Evolutionary conservation across 306 rosid species (phyloP), one percentile per base, ranked within the genome.

Genomic region (Sechiopsis laciniata): DNA sequence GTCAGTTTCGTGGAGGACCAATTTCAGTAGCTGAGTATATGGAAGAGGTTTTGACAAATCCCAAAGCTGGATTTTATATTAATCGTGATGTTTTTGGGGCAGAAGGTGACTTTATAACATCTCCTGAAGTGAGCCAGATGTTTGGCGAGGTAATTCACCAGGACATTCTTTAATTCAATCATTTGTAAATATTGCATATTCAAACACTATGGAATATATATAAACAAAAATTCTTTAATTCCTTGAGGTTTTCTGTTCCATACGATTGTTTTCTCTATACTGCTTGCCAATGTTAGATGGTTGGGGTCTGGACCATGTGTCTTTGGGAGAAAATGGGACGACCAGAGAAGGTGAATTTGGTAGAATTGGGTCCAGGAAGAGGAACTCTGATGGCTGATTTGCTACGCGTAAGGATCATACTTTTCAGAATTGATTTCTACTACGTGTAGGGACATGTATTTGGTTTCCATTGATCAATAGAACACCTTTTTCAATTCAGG

Each of bases 111-210:
- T 94, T 94, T 58, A 86, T 94, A 67, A 94, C 96, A 50, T 94
- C 99, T 51, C 99, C 99, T 75, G 97, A 94, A 89, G 99, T 91
- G 5, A 89, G 92, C 88, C 99, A 94, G 78, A 94, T 94, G 97
- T 94, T 89, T 83, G 97, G 99, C 32, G 97, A 91, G 89, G 90
- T 86, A 54, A 78, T 63, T 76, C 71, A 14, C 66, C 57, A 54
- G 53, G 9, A 13, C 2, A 32, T 2, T 75, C 59, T 10, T 17
- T 35, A 20, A 37, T 15, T 19, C n/a, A 22, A 58, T 54, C 58
- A 75, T 55, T 62, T 9, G 42, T 65, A 51, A 63, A 76, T 70
- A 54, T 35, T 67, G 46, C 76, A 53, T 19, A 60, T 15, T 9
- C 58, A 24, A 7, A 51, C 58, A 20, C 73, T 46, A 67, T 17